Evolutionary conservation across 768 basidiomycete genomes (phyloP).

Genomic region (Tricholoma furcatifolium): DNA sequence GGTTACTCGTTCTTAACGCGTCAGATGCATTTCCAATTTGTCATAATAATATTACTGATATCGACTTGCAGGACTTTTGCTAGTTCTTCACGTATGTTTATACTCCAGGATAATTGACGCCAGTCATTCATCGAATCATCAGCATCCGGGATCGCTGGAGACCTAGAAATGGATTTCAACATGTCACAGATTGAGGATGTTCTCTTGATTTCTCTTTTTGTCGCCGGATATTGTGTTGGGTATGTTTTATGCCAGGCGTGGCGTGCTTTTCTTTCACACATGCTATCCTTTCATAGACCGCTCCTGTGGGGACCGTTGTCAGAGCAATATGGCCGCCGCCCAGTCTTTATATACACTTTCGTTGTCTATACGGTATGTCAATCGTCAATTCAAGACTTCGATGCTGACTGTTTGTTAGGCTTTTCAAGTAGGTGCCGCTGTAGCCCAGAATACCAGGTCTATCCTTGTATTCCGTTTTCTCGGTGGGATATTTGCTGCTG

Average conservation of each 20-base stretch:
- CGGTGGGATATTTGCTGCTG: conserved; percentile 67
- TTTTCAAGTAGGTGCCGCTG: conserved; percentile 64
- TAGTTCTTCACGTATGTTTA: conserved; percentile 49
- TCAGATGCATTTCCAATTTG: conserved; percentile 24
- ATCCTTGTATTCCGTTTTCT: conserved; percentile 71
- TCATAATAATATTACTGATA: neutral
- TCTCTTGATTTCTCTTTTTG: conserved; percentile 60
- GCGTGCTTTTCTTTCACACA: neutral
- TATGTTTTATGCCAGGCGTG: no score
- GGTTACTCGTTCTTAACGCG: conserved; percentile 56
- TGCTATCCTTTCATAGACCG: conserved; percentile 28
- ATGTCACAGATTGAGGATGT: conserved; percentile 51
- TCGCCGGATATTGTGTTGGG: conserved; percentile 69
- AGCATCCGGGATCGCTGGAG: conserved; percentile 47
- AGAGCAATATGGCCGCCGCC: conserved; percentile 57
- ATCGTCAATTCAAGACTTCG: neutral
- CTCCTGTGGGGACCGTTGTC: conserved; percentile 58
- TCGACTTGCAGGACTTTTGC: conserved; percentile 52
- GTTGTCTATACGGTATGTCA: conserved; percentile 46
- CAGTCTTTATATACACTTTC: conserved; percentile 57
- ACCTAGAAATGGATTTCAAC: conserved; percentile 44
- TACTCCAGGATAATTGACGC: neutral
- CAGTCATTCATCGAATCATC: neutral
- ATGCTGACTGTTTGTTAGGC: conserved; percentile 27
- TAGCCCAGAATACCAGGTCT: conserved; percentile 58